phyloP scores from a whole-genome alignment of 169 alveolate genomes.

The Cryptosporidium canis region DNA sequence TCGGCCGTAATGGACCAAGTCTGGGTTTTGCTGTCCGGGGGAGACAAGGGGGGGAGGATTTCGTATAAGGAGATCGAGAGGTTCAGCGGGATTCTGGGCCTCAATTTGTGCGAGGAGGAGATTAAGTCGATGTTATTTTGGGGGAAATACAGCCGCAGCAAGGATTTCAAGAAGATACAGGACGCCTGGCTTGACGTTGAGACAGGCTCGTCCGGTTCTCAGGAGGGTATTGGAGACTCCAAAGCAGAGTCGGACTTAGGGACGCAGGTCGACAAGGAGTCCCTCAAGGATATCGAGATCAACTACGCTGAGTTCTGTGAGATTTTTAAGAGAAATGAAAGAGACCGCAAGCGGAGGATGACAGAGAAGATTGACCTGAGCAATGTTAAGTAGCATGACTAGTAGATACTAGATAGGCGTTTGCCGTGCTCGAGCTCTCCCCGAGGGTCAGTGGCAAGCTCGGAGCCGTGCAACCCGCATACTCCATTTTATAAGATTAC shows the following conservation, averaged over 20 bases:
- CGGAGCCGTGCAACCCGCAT: background rate
- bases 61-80: background rate
- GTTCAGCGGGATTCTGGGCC: background rate
- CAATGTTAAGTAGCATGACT: background rate
- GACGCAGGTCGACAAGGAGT: background rate
- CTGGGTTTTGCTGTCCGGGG: conserved; percentile 23
- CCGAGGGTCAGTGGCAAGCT: background rate
- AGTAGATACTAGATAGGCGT: too few relatives aligned
- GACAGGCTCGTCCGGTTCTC: background rate
- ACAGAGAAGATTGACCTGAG: conserved; percentile 20
- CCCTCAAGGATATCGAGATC: background rate
- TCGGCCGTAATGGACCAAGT: conserved; percentile 2
- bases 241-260: background rate
- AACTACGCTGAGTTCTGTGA: conserved; percentile 17
- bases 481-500: background rate
- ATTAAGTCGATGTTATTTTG: conserved; percentile 10
- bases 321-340: conserved; percentile 29
- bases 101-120: conserved; percentile 11
- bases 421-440: background rate
- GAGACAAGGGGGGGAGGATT: conserved; percentile 11
- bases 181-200: background rate
- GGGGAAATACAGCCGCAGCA: conserved; percentile 15
- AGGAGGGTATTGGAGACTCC: background rate
- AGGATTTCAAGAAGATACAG: background rate
- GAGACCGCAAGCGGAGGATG: conserved; percentile 7